These are phyloP conservation scores for Anethum foeniculum DNA, from an alignment of 140 eudicot genomes.

Conservation along the genomic window DNA sequence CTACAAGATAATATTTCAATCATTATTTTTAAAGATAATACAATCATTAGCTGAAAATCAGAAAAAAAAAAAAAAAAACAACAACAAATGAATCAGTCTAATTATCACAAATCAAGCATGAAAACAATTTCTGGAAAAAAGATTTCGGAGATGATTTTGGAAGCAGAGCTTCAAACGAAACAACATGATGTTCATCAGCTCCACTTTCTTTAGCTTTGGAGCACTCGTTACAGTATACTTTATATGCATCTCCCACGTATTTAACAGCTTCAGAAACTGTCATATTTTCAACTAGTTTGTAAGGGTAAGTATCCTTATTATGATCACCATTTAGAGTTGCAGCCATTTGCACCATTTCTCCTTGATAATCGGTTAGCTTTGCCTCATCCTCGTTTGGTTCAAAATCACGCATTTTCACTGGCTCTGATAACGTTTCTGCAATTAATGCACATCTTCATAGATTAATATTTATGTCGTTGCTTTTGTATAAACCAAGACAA, in stretches of 20 bases:
- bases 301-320: slow-evolving; percentile 29
- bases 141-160: slow-evolving; percentile 16
- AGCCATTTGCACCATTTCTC: slow-evolving; percentile 55
- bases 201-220: slow-evolving; percentile 30
- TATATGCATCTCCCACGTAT: slow-evolving; percentile 34
- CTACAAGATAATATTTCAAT: background rate
- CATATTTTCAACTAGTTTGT: slow-evolving; percentile 51
- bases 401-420: slow-evolving; percentile 40
- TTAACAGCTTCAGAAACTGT: slow-evolving; percentile 32
- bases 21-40: background rate
- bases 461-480: background rate
- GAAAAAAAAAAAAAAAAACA: background rate
- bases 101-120: slow-evolving; percentile 37
- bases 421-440: slow-evolving; percentile 44
- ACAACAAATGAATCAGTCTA: background rate
- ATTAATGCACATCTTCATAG: background rate
- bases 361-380: slow-evolving; percentile 49
- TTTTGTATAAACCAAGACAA: background rate
- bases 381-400: slow-evolving; percentile 44
- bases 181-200: slow-evolving; percentile 25
- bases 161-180: background rate
- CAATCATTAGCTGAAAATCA: background rate
- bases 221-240: slow-evolving; percentile 41
- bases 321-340: slow-evolving; percentile 56
- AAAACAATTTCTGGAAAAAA: slow-evolving; percentile 26